Evolutionary conservation across 1,139 yeast genomes (phyloP).

Genomic region (Nakaseomyces sp.): DNA sequence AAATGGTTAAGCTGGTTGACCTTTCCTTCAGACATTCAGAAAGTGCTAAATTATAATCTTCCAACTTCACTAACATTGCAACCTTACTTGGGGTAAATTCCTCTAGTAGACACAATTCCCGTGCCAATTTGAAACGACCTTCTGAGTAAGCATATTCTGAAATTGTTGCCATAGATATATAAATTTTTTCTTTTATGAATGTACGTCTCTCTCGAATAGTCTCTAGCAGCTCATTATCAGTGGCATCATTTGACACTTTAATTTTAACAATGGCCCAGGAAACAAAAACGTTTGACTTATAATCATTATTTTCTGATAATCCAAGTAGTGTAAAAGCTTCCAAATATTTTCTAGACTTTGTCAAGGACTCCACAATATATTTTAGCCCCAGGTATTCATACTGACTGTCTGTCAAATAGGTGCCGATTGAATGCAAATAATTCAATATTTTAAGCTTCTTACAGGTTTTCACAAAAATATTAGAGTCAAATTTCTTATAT

Average conservation of each 20-base stretch:
- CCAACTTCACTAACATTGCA: constrained; percentile 56
- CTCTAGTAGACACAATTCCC: constrained; percentile 57
- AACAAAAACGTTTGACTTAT: constrained; percentile 40
- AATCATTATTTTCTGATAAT: constrained; percentile 6
- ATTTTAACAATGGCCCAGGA: constrained; percentile 81
- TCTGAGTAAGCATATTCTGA: constrained; percentile 71
- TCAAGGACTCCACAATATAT: constrained; percentile 47
- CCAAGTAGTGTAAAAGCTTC: constrained; percentile 48
- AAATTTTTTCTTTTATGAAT: constrained; percentile 18
- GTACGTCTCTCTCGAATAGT: constrained; percentile 39
- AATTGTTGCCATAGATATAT: constrained; percentile 52
- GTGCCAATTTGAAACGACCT: constrained; percentile 66
- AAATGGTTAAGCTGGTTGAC: constrained; percentile 54
- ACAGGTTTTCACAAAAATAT: constrained; percentile 47
- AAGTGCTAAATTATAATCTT: constrained; percentile 64
- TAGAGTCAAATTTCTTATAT: constrained; percentile 20
- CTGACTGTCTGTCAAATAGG: constrained; percentile 56
- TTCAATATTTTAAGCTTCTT: constrained; percentile 56
- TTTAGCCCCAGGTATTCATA: constrained; percentile 43
- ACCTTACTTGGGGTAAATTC: constrained; percentile 57
- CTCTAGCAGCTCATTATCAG: constrained; percentile 52
- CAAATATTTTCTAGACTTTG: constrained; percentile 53
- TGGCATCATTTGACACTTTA: constrained; percentile 41
- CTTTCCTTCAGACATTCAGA: constrained; percentile 59
- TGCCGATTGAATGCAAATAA: constrained; percentile 43